Evolutionary conservation across 331 rosid genomes (phyloP).

Genomic region (Spiraea crenata): DNA sequence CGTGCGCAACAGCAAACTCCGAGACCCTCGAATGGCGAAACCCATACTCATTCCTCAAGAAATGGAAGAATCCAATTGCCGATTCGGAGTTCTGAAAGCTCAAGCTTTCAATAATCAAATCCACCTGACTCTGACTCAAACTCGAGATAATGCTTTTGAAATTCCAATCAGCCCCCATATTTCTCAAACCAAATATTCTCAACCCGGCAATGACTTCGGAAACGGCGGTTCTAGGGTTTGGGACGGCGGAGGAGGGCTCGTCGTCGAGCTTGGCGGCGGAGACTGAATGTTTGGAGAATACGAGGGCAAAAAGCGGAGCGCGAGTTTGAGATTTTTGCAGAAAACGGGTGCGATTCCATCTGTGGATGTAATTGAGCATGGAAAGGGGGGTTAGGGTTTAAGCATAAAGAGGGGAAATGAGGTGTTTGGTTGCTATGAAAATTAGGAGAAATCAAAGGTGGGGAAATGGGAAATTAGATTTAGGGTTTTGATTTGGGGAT

Average conservation of each 20-base stretch:
- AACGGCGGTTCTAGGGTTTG: slow-evolving; percentile 17
- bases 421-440: slow-evolving; percentile 11
- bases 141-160: slow-evolving; percentile 22
- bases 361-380: slow-evolving; percentile 38
- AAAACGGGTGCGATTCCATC: slow-evolving; percentile 26
- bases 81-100: slow-evolving; percentile 32
- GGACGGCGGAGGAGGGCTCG: slow-evolving; percentile 26
- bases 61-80: slow-evolving; percentile 40
- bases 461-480: background rate
- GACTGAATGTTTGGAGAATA: slow-evolving; percentile 34
- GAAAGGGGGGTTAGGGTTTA: slow-evolving; percentile 25
- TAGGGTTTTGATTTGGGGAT: background rate
- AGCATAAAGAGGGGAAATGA: background rate
- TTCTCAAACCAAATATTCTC: slow-evolving; percentile 34
- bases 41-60: slow-evolving; percentile 32
- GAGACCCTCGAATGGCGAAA: slow-evolving; percentile 42
- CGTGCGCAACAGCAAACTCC: slow-evolving; percentile 31
- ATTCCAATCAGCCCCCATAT: slow-evolving; percentile 21
- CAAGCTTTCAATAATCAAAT: slow-evolving; percentile 32
- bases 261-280: slow-evolving; percentile 28
- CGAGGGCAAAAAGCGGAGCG: slow-evolving; percentile 18
- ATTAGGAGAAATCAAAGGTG: background rate
- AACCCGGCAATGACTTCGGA: slow-evolving; percentile 36
- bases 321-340: slow-evolving; percentile 21
- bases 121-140: slow-evolving; percentile 39